Evolutionary conservation across 371 early-diverging fungal genomes (phyloP), one percentile per base, ranked within the genome.

Genomic region (Parasitella parasitica): DNA sequence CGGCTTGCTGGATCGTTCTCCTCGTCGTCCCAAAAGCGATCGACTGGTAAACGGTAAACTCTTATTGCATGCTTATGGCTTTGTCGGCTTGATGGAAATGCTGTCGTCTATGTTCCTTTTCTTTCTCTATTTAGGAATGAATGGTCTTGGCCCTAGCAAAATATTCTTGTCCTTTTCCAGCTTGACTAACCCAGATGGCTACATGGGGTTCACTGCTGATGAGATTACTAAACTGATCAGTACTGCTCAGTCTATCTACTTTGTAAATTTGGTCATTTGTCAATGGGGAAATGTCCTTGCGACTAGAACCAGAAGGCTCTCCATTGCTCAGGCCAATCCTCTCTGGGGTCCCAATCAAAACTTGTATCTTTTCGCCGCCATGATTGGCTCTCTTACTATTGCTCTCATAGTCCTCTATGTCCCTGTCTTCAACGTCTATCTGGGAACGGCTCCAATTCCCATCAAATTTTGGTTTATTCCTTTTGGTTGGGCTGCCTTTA

Each of bases 381-480:
- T 81, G 62, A 6, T 76, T 16, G 63, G 61, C 4, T 78, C 86
- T 4, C 50, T 85, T 27, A 27, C 61, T 36, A 66, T 90, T 46
- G 84, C 89, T 2, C 53, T 87, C 11, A 65, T 91, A 16, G 75
- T 88, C 43, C 74, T 87, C 12, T 86, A 89, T 64, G 66, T 84
- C 2, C 75, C 80, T 0, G 83, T 82, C 13, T 80, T 87, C 52
- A 84, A 91, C 36, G 38, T 43, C 18, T 69, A 86, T 15, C 85
- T 93, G 39, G 57, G 75, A n/a, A 91, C 91, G 0, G 69, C 76
- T n/a, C 76, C 81, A 4, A 81, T 93, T 20, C 92, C 92, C 7
- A 71, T 80, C 24, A 69, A 83, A 72, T 89, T 78, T 66, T 93
- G 90, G 88, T 82, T 89, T 61, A 71, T 91, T 39, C 89, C 92